These are phyloP conservation scores for Zelopaecilomyces penicillatus DNA, from an alignment of 2,329 filamentous ascomycete species.

Conservation along the genomic window DNA sequence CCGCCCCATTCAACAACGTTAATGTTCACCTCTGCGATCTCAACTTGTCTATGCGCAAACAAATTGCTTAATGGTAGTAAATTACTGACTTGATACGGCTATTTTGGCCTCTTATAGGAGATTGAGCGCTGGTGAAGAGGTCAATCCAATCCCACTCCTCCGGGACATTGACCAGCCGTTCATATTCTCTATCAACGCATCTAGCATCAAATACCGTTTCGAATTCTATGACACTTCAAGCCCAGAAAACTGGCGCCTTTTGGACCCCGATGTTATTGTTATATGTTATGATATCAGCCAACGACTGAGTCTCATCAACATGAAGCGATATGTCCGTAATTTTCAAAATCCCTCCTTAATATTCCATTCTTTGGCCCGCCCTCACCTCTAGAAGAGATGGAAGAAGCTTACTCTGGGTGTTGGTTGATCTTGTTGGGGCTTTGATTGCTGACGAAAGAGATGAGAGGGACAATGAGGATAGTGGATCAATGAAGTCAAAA, in stretches of 20 bases:
- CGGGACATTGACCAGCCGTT: conserved; percentile 54
- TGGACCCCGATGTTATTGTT: conserved; percentile 49
- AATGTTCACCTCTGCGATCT: not conserved
- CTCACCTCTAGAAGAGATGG: not conserved
- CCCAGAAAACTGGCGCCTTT: conserved; percentile 50
- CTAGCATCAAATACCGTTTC: conserved; percentile 36
- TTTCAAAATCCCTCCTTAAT: not conserved
- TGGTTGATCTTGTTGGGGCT: too few species aligned
- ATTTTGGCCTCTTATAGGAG: conserved; percentile 29
- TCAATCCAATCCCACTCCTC: conserved; percentile 39
- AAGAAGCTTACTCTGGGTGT: not conserved
- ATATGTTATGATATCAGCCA: conserved; percentile 56
- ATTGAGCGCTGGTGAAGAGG: conserved; percentile 38
- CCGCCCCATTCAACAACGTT: conserved; percentile 3
- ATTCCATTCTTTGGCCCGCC: not conserved
- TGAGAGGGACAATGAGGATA: conserved; percentile 16
- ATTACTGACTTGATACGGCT: conserved; percentile 2
- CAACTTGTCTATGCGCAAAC: too few species aligned
- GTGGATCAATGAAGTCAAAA: conserved; percentile 50
- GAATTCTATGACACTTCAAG: conserved; percentile 53
- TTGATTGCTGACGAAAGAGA: not conserved
- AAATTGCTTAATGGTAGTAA: too few species aligned
- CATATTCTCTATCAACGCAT: conserved; percentile 43
- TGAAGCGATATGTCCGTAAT: conserved; percentile 44
- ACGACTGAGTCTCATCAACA: conserved; percentile 48